A percentile compares a stretch with the other conserved stretches of the same genome.
Evolutionary conservation across 2,329 filamentous ascomycete genomes (phyloP).

Genomic region (Pyrenophora tritici-repentis): DNA sequence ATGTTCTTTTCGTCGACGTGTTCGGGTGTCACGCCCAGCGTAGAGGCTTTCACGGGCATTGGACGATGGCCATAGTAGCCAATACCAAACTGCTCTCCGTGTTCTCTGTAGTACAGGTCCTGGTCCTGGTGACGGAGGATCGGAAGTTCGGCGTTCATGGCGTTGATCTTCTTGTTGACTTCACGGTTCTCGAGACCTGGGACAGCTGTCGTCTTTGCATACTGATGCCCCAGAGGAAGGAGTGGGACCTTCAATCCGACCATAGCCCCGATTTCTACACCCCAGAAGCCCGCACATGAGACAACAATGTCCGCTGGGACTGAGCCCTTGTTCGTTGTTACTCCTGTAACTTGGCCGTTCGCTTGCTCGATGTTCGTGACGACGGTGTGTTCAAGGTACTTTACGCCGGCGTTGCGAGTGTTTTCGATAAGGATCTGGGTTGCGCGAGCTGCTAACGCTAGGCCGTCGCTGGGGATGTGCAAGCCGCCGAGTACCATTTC

Average conservation of each 20-base stretch:
- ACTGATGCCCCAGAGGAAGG: constrained; percentile 66
- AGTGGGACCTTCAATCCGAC: constrained; percentile 62
- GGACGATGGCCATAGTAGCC: constrained; percentile 68
- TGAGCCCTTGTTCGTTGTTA: constrained; percentile 55
- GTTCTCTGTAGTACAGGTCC: constrained; percentile 68
- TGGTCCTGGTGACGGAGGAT: constrained; percentile 68
- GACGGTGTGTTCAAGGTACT: constrained; percentile 60
- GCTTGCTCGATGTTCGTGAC: constrained; percentile 62
- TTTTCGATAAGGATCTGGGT: constrained; percentile 65
- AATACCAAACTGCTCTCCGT: constrained; percentile 66
- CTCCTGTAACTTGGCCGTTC: constrained; percentile 60
- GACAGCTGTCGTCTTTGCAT: constrained; percentile 64
- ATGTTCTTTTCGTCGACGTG: constrained; percentile 64
- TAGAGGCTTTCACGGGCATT: constrained; percentile 63
- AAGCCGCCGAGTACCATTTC: constrained; percentile 62
- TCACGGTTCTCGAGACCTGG: constrained; percentile 52
- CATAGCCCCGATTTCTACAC: constrained; percentile 68
- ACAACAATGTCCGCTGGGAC: constrained; percentile 65
- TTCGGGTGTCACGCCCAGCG: constrained; percentile 58
- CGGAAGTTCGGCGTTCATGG: constrained; percentile 57
- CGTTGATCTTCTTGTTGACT: constrained; percentile 50
- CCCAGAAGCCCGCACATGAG: constrained; percentile 70
- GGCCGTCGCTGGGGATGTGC: constrained; percentile 64
- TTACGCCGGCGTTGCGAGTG: constrained; percentile 62
- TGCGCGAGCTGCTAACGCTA: constrained; percentile 65